A percentile compares a stretch with the other conserved stretches of the same genome.
Conservation (phyloP, 768 basidiomycete genomes). For the Daedaleopsis sinensis region DNA sequence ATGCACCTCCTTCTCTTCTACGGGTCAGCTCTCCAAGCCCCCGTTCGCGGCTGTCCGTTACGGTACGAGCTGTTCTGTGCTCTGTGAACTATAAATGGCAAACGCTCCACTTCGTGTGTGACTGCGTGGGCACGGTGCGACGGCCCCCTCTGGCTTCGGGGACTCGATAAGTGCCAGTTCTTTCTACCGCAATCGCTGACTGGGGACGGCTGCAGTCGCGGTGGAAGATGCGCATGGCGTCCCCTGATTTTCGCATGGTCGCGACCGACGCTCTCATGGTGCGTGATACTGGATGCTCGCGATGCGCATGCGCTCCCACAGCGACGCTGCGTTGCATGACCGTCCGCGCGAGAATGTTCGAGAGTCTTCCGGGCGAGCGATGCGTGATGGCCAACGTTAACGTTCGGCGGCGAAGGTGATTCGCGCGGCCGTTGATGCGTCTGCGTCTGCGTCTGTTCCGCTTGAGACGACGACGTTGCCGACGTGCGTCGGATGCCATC, state of each 20-base stretch:
- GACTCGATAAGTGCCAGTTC: too few species aligned
- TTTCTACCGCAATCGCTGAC: too few species aligned
- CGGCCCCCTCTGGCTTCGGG: too few species aligned
- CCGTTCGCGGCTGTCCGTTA: not conserved
- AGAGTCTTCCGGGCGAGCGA: too few species aligned
- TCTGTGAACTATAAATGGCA: not conserved
- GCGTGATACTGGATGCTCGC: not conserved
- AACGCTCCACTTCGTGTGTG: not conserved
- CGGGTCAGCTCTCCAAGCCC: not conserved
- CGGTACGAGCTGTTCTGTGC: too few species aligned
- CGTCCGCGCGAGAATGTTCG: too few species aligned
- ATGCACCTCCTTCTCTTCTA: not conserved
- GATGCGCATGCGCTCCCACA: not conserved
- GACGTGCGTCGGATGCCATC: not conserved
- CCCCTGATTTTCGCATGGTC: slow-evolving; percentile 3
- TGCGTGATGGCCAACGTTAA: too few species aligned
- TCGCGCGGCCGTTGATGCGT: too few species aligned
- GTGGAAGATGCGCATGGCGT: not conserved
- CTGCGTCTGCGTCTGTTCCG: not conserved
- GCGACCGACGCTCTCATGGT: not conserved
- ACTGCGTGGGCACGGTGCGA: not conserved
- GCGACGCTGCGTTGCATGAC: not conserved
- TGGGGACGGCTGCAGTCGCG: too few species aligned
- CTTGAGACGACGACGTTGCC: not conserved
- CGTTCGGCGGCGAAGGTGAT: too few species aligned